Evolutionary conservation across 2,329 filamentous ascomycete species (phyloP).

Genomic region (Phyllosticta citrichinensis): DNA sequence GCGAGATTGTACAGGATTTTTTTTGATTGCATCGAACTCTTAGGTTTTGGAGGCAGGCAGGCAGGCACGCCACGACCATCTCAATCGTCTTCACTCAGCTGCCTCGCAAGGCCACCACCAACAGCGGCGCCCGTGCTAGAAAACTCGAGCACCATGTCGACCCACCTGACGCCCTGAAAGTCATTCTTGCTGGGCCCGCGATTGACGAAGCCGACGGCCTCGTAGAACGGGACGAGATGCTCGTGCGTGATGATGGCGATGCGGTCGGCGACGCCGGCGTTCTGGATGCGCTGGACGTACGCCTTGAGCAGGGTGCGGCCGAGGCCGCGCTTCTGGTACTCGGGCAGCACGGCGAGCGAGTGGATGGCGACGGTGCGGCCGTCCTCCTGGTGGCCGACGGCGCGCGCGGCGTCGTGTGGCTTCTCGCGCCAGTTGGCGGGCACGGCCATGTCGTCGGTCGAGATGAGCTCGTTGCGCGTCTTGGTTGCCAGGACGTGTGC

Average conservation of each 20-base stretch:
- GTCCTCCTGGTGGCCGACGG: slow-evolving; percentile 58
- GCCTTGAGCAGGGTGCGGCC: slow-evolving; percentile 64
- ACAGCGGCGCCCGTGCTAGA: not conserved
- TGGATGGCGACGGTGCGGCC: slow-evolving; percentile 73
- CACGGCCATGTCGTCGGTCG: slow-evolving; percentile 66
- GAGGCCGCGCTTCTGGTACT: slow-evolving; percentile 63
- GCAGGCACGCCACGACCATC: not conserved
- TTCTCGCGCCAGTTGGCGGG: slow-evolving; percentile 55
- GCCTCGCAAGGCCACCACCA: not conserved
- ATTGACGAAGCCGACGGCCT: slow-evolving; percentile 62
- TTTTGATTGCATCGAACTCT: too few relatives aligned
- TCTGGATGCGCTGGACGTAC: slow-evolving; percentile 67
- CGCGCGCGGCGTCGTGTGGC: slow-evolving; percentile 3
- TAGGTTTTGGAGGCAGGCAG: too few relatives aligned
- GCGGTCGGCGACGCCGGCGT: slow-evolving; percentile 58
- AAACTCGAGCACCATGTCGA: slow-evolving; percentile 55
- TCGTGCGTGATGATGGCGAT: slow-evolving; percentile 71
- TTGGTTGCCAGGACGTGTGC: slow-evolving; percentile 72
- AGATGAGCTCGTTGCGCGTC: slow-evolving; percentile 52
- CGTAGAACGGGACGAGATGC: slow-evolving; percentile 64
- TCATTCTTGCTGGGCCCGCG: slow-evolving; percentile 57
- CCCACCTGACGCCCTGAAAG: slow-evolving; percentile 74
- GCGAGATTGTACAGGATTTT: too few relatives aligned
- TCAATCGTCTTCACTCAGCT: not conserved
- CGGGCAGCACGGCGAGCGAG: slow-evolving; percentile 68